Base-by-base conservation (phyloP, 169 alveolate species). In the Plasmodium vivax region DNA sequence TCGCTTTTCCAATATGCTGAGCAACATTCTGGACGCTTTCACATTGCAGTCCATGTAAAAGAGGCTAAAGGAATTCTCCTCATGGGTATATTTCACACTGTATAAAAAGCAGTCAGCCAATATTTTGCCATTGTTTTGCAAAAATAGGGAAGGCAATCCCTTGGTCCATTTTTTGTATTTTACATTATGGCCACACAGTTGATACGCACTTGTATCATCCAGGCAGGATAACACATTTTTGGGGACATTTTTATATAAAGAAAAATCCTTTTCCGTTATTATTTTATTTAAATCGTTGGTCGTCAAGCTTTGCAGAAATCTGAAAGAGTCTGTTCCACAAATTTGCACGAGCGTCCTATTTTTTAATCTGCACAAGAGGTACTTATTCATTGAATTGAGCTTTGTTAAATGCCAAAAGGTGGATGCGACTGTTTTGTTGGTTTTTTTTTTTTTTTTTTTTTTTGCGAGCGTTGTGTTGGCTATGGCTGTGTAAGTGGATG, bases 231-330 rank as follows among this genome's bases (percentile, higher is more conserved):
- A 77, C 54, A 87, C 10, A 77, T 87, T 87, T 23, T 87, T 79
- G 10, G 87, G 93, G 16, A 87, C 41, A 51, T 36, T 87, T 23
- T 77, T 87, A 32, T 87, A 51, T 87, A 75, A 54, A 27, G 43
- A 77, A 77, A 87, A 75, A 23, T 87, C 84, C 32, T 84, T 81
- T 54, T 68, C 88, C 9, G 68, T 45, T 79, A 72, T 95, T 47
- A 92, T 79, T 92, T 80, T 72, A 41, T 81, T 84, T 68, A 96
- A 56, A 83, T 96, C 97, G 72, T 88, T 93, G 9, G 97, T 80
- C 71, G 94, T 93, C 62, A 96, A 75, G 16, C 97, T 96, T 83
- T 96, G 98, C 30, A 96, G 95, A 82, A 96, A 96, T 73, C 81
- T 73, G 71, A 94, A 95, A 27, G 97, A 84, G 79, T 95, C 98